Evolutionary conservation across 371 early-diverging fungal species (phyloP).

Genomic region (Funneliformis caledonium): DNA sequence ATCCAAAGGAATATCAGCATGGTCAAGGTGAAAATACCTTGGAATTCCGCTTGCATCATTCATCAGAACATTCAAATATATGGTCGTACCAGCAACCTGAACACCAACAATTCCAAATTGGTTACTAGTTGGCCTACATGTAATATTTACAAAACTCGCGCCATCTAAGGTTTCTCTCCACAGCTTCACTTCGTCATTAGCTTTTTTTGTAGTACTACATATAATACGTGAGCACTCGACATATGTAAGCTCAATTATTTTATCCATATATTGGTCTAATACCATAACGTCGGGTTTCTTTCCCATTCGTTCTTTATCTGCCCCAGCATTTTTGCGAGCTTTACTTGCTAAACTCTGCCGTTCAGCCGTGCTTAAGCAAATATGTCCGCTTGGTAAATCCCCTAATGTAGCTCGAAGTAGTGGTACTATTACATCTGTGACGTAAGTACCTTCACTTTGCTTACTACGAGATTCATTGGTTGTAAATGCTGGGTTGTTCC

Average conservation of each 20-base stretch:
- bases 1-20: conserved; percentile 22
- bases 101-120: conserved; percentile 29
- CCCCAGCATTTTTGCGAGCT: background rate
- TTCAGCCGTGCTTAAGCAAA: conserved; percentile 32
- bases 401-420: conserved; percentile 32
- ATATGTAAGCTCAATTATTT: background rate
- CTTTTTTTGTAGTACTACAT: conserved; percentile 19
- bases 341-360: conserved; percentile 33
- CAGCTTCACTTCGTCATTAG: conserved; percentile 23
- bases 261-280: conserved; percentile 4
- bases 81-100: conserved; percentile 22
- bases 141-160: background rate
- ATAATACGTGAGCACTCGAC: background rate
- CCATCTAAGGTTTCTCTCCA: background rate
- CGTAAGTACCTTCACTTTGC: conserved; percentile 34
- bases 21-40: conserved; percentile 1
- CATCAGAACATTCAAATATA: conserved; percentile 25
- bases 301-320: conserved; percentile 16
- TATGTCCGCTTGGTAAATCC: conserved; percentile 29
- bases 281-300: conserved; percentile 22
- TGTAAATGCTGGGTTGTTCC: conserved; percentile 33
- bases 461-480: conserved; percentile 2
- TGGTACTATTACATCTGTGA: conserved; percentile 24
- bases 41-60: background rate
- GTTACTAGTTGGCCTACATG: conserved; percentile 1